phyloP scores from a whole-genome alignment of 2,329 filamentous ascomycete genomes.

The Epichloe bromicola region DNA sequence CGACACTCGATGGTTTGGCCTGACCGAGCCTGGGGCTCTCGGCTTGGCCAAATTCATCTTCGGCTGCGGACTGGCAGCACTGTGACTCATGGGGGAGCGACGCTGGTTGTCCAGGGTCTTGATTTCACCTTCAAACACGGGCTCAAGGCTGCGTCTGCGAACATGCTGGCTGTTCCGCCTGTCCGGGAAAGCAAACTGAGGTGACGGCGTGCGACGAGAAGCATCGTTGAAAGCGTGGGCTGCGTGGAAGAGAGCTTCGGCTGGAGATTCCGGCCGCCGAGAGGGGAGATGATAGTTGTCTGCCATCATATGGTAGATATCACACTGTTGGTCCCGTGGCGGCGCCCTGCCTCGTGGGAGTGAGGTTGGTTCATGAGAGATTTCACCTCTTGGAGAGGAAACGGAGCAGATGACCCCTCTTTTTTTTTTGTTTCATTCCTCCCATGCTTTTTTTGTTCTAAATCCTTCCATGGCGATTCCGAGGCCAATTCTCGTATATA shows the following conservation, averaged over 20 bases:
- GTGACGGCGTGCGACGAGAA: conserved; percentile 2
- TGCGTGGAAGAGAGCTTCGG: conserved; percentile 1
- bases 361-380: background rate
- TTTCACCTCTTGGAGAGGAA: background rate
- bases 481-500: background rate
- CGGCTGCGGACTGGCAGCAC: background rate
- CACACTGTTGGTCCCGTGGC: background rate
- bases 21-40: background rate
- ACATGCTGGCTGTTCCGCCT: conserved; percentile 1
- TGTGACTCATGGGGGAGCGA: background rate
- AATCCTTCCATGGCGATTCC: background rate
- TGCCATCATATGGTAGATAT: background rate
- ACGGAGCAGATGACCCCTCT: background rate
- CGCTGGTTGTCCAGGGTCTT: background rate
- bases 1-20: background rate
- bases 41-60: conserved; percentile 4
- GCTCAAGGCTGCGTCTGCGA: conserved; percentile 3
- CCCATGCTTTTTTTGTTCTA: background rate
- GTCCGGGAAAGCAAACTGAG: conserved; percentile 1
- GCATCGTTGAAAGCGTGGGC: background rate
- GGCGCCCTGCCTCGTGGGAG: background rate
- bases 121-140: conserved; percentile 3
- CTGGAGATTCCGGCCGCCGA: conserved; percentile 1
- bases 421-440: background rate
- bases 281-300: background rate